Base-by-base conservation (phyloP, 192 early-diverging fungal species). In the Coemansia sp. region DNA sequence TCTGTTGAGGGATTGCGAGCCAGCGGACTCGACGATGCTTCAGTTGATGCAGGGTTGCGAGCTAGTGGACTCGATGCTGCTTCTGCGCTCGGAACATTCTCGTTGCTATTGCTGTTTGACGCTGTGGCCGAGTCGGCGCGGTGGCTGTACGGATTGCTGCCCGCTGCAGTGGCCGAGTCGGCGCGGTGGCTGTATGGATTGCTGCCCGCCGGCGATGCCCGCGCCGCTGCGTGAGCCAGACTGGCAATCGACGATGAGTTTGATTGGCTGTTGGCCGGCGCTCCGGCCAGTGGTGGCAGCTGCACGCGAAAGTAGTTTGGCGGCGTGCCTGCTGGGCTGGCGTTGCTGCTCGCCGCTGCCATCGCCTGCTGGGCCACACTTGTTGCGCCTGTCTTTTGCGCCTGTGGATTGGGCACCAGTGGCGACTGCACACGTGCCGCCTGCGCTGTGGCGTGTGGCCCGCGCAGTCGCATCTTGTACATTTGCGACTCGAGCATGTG, bases 251-350 rank as follows among this genome's bases (percentile, higher is more conserved):
- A 82, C 12, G 77, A 80, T 49, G 74, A 75, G 45, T 62, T 65
- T 3, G 74, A 82, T 48, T 68, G 60, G 41, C 52, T 58, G 23
- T 17, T 39, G 12, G 68, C 67, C 8, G 65, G 63, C 23, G 75
- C 58, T 11, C 64, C 70, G 3, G 68, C 51, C 22, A 82, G 72
- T 35, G 80, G 75, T 9, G 80, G 74, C 56, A 78, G 68, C 53
- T 71, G 62, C 1, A 68, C 72, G 29, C 80, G 75, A 62, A 82
- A 78, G 60, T 78, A 75, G 75, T 78, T 82, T 23, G 71, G 70
- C 3, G 80, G 75, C 22, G 72, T 77, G 56, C 67, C 51, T 70
- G 68, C 68, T 55, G 65, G 3, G 71, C 76, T 16, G 68, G 58
- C 16, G 56, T 59, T 11, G 57, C 27, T 14, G 56, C 27, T 4